Conservation (phyloP, 495 filamentous ascomycete species). For the Chaetomium tenue region DNA sequence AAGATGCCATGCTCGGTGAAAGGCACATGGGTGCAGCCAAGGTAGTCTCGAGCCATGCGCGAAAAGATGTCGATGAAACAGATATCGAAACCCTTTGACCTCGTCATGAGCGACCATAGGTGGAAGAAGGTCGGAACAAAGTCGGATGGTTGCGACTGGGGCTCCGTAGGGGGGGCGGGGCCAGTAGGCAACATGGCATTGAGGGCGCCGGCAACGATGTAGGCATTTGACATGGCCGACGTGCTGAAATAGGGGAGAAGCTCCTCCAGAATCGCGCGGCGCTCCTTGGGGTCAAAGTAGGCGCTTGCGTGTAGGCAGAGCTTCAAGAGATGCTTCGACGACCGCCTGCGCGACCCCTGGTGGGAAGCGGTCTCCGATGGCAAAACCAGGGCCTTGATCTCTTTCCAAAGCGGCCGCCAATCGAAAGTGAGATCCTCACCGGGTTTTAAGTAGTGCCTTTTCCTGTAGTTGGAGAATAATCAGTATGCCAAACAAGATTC, state of each 20-base stretch:
- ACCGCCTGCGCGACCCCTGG: constrained; percentile 44
- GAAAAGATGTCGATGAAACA: constrained; percentile 88
- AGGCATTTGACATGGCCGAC: constrained; percentile 84
- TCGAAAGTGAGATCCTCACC: constrained; percentile 85
- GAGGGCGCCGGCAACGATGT: constrained; percentile 78
- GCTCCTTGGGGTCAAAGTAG: constrained; percentile 86
- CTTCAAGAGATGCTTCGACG: constrained; percentile 65
- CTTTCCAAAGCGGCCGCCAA: constrained; percentile 89
- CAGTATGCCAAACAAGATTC: not conserved
- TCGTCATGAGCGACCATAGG: constrained; percentile 88
- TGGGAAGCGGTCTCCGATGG: constrained; percentile 69
- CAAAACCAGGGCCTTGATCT: constrained; percentile 83
- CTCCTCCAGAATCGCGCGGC: constrained; percentile 87
- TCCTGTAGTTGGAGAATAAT: constrained; percentile 54
- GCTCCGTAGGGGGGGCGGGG: constrained; percentile 67
- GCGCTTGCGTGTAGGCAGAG: constrained; percentile 84
- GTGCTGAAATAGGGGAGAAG: constrained; percentile 93
- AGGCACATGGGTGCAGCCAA: constrained; percentile 68
- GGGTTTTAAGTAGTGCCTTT: constrained; percentile 91
- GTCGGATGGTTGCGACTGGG: constrained; percentile 72
- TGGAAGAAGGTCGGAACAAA: constrained; percentile 92
- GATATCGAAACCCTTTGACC: constrained; percentile 83
- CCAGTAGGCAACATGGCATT: constrained; percentile 85
- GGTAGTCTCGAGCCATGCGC: constrained; percentile 76
- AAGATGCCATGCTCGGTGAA: constrained; percentile 90